Conservation (phyloP, 176 grass and related monocot species). For the Rhynchospora tenuis region DNA sequence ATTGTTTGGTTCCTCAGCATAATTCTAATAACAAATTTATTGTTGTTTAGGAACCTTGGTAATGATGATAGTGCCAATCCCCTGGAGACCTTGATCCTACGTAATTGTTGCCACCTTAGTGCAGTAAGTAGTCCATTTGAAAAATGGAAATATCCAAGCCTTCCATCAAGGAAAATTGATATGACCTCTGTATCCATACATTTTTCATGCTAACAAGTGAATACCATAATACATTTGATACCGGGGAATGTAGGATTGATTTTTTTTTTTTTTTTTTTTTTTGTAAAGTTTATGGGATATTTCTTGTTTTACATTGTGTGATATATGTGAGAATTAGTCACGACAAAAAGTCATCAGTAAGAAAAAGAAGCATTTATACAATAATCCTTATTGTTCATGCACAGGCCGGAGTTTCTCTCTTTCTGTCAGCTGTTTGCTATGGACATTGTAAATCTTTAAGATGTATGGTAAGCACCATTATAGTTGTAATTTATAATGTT, state of each 20-base stretch:
- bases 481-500: not conserved
- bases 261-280: not conserved
- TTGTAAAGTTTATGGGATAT: not conserved
- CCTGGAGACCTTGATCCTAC: constrained; percentile 2
- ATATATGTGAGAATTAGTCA: not conserved
- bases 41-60: not conserved
- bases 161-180: not conserved
- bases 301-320: not conserved
- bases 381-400: not conserved
- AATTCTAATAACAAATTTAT: not conserved
- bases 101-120: constrained; percentile 4
- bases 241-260: not conserved
- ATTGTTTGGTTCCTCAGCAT: not conserved
- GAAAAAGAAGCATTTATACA: not conserved
- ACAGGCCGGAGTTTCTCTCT: not conserved
- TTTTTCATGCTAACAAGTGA: not conserved
- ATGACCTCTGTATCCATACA: not conserved
- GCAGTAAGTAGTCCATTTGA: not conserved
- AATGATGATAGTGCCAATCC: not conserved
- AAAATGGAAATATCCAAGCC: not conserved
- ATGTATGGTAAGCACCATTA: not conserved
- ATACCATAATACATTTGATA: not conserved
- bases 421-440: not conserved
- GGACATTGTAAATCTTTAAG: constrained; percentile 6
- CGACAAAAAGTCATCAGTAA: not conserved